A percentile compares a stretch with the other conserved stretches of the same genome.
phyloP scores from a whole-genome alignment of 2,329 filamentous ascomycete genomes.

The Teratosphaeria nubilosa region DNA sequence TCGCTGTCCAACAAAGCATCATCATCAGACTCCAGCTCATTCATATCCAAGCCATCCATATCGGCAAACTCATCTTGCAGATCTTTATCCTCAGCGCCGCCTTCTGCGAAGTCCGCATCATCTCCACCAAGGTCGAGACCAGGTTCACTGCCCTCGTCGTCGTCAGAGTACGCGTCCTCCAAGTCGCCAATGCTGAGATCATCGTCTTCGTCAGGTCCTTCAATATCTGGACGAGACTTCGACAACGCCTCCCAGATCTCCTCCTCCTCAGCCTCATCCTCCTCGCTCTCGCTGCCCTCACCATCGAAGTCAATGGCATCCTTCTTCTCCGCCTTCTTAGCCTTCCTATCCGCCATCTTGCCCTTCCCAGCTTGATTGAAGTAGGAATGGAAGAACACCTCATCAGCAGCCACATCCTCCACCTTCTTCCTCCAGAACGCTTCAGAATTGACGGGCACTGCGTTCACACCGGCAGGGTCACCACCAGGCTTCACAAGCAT shows the following conservation, averaged over 20 bases:
- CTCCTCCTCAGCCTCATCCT: constrained; percentile 41
- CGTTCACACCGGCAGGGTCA: constrained; percentile 1
- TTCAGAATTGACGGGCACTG: constrained; percentile 67
- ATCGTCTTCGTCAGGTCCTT: constrained; percentile 50
- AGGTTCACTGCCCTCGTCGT: constrained; percentile 39
- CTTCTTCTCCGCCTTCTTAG: constrained; percentile 20
- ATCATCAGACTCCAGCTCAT: constrained; percentile 27
- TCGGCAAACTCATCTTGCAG: constrained; percentile 32
- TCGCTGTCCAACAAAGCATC: constrained; percentile 34
- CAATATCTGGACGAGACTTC: constrained; percentile 66
- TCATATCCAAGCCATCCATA: constrained; percentile 43
- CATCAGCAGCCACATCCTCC: constrained; percentile 80
- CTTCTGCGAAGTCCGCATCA: constrained; percentile 35
- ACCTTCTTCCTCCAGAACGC: constrained; percentile 84
- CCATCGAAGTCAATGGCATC: constrained; percentile 12
- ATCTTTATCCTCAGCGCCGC: constrained; percentile 20
- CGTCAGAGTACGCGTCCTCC: constrained; percentile 31
- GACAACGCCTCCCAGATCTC: constrained; percentile 91
- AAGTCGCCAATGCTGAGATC: constrained; percentile 44
- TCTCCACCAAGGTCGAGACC: constrained; percentile 35
- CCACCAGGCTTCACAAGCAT: constrained; percentile 49
- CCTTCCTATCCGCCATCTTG: constrained; percentile 43
- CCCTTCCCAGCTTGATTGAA: constrained; percentile 59
- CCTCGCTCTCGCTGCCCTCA: constrained; percentile 26
- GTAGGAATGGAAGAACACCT: constrained; percentile 98